These are phyloP conservation scores for Gnomoniopsis smithogilvyi DNA, from an alignment of 2,329 filamentous ascomycete species.

Conservation along the genomic window DNA sequence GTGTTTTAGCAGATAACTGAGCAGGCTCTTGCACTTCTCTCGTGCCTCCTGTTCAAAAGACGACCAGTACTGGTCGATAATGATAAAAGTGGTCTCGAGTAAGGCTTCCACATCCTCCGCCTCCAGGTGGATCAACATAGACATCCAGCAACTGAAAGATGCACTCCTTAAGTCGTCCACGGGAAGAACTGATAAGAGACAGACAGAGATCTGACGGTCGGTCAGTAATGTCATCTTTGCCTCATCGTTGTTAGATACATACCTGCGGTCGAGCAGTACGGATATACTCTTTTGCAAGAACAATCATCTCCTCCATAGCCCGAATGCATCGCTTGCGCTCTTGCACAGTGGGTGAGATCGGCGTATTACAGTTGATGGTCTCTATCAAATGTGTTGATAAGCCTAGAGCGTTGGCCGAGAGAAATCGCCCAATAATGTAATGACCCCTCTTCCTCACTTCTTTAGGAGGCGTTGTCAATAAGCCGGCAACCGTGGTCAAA, in stretches of 20 bases:
- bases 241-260: neutral
- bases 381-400: slow-evolving; percentile 82
- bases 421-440: slow-evolving; percentile 63
- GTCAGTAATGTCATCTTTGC: slow-evolving; percentile 22
- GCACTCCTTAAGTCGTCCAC: slow-evolving; percentile 70
- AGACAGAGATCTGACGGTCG: slow-evolving; percentile 73
- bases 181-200: slow-evolving; percentile 78
- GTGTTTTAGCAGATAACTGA: slow-evolving; percentile 63
- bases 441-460: slow-evolving; percentile 49
- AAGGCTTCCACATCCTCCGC: slow-evolving; percentile 76
- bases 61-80: slow-evolving; percentile 79
- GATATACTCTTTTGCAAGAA: slow-evolving; percentile 68
- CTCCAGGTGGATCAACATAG: slow-evolving; percentile 71
- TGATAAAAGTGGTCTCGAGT: slow-evolving; percentile 84
- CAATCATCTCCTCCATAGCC: slow-evolving; percentile 86
- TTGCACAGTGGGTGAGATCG: slow-evolving; percentile 49
- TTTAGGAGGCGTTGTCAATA: slow-evolving; percentile 27
- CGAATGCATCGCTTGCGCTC: slow-evolving; percentile 77
- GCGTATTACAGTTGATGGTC: slow-evolving; percentile 65
- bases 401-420: slow-evolving; percentile 80
- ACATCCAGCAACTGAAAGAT: slow-evolving; percentile 81
- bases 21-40: slow-evolving; percentile 56
- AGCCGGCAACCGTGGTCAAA: slow-evolving; percentile 41
- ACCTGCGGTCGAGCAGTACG: slow-evolving; percentile 83
- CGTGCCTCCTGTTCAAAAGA: slow-evolving; percentile 60